These are phyloP conservation scores for Ceratocystis cubensis DNA, from an alignment of 2,329 filamentous ascomycete species.

Conservation along the genomic window DNA sequence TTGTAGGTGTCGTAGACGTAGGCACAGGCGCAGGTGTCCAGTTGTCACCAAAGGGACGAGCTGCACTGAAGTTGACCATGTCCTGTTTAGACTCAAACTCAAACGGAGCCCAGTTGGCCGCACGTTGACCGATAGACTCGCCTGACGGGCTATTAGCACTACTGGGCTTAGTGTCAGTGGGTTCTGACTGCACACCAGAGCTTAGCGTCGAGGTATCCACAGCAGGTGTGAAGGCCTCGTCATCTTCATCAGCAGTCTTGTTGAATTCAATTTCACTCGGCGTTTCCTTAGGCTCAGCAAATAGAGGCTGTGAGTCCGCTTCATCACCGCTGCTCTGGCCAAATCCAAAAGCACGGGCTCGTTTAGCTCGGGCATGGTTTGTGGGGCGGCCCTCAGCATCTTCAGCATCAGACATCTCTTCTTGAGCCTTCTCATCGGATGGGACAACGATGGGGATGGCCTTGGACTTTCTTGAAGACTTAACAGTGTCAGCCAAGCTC, in stretches of 20 bases:
- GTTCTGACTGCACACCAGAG: slow-evolving; percentile 41
- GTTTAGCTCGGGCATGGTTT: slow-evolving; percentile 63
- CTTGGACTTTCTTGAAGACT: slow-evolving; percentile 61
- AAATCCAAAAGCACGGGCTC: slow-evolving; percentile 45
- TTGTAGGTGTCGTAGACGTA: neutral
- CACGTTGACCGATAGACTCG: slow-evolving; percentile 38
- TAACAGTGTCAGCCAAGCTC: slow-evolving; percentile 50
- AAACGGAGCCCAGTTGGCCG: slow-evolving; percentile 46
- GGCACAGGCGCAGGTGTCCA: slow-evolving; percentile 31
- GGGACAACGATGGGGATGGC: slow-evolving; percentile 66
- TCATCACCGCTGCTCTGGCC: slow-evolving; percentile 41
- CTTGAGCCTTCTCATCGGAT: slow-evolving; percentile 32
- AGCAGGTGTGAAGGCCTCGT: slow-evolving; percentile 32
- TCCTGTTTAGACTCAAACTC: slow-evolving; percentile 44
- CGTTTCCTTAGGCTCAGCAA: slow-evolving; percentile 42
- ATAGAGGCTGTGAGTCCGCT: slow-evolving; percentile 56
- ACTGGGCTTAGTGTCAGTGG: slow-evolving; percentile 40
- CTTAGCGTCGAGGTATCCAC: slow-evolving; percentile 39
- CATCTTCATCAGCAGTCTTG: slow-evolving; percentile 25
- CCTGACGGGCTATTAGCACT: slow-evolving; percentile 42
- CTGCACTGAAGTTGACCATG: slow-evolving; percentile 39
- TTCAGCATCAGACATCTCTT: slow-evolving; percentile 25
- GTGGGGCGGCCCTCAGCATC: slow-evolving; percentile 44
- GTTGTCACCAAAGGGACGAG: slow-evolving; percentile 39
- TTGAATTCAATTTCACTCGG: slow-evolving; percentile 23